Evolutionary conservation across 2,329 filamentous ascomycete species (phyloP), one percentile per base, ranked within the genome.

Genomic region (Colletotrichum spinosum): DNA sequence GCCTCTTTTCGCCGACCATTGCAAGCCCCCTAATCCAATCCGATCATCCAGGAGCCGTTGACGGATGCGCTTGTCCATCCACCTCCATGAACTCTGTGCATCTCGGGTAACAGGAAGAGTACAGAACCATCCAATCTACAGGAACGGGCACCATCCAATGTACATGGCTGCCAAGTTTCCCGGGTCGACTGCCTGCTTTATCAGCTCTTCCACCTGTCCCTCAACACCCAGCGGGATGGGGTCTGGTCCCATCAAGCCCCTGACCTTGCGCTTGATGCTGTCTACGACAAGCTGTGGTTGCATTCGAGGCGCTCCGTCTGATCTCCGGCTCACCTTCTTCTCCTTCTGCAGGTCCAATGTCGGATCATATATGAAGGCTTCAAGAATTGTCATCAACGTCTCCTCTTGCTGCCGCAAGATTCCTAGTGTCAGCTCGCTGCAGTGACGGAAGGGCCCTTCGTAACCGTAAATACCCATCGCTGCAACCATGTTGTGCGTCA

Each of bases 401-500:
- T 99, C 97, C 77, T 97, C 92, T 73, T 97, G 94, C 76, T 97
- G 92, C 2, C 96, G 87, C 9, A 98, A 84, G 35, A 97, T 89
- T 48, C 87, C 85, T 66, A 98, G 84, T 10, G 94, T 97, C 67
- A 98, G 85, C 79, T 99, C 97, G 66, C 92, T 95, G 53, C 93
- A 95, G 72, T 92, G 92, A 46, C 94, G 87, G 79, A 97, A 99
- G 0, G 96, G 94, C 0, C 96, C 92, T 77, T 98, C 96, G 75
- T 96, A 93, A 67, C 94, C 93, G 74, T 97, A 95, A 25, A 97
- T 90, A 6, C 96, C 96, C 89, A 99, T 98, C 10, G 96, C 97
- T 69, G 97, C 93, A 41, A 97, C 88, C 95, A 99, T 98, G 79
- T 99, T 99, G 83, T 97, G 95, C 4, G 96, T 99, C 46, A 99